phyloP scores from a whole-genome alignment of 192 early-diverging fungal species.

The Umbelopsis vinacea region DNA sequence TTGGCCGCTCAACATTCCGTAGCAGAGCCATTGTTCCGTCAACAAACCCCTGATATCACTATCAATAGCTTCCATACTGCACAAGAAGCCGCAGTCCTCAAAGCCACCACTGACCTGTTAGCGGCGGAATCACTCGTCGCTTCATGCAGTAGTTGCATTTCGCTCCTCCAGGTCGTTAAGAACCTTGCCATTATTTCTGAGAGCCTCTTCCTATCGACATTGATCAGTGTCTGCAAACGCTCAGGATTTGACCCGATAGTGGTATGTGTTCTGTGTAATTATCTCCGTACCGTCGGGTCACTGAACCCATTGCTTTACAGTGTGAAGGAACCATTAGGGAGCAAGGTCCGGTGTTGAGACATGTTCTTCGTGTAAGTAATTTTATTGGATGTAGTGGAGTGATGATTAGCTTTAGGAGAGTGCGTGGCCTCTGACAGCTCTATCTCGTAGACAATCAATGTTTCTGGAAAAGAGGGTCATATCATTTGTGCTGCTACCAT shows the following conservation, averaged over 20 bases:
- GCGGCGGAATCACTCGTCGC: constrained; percentile 23
- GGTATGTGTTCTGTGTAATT: neutral
- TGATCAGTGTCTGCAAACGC: constrained; percentile 11
- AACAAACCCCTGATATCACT: neutral
- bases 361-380: constrained; percentile 41
- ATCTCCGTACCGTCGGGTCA: neutral
- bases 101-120: constrained; percentile 22
- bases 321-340: constrained; percentile 52
- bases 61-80: neutral
- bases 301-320: constrained; percentile 25
- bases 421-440: neutral
- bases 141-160: constrained; percentile 51
- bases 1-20: neutral
- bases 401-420: neutral
- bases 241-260: neutral
- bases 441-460: constrained; percentile 31
- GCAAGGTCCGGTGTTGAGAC: constrained; percentile 50
- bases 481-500: constrained; percentile 47
- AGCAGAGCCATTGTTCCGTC: neutral
- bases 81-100: constrained; percentile 1
- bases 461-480: constrained; percentile 49
- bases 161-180: constrained; percentile 45
- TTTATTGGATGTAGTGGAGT: neutral
- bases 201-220: constrained; percentile 41
- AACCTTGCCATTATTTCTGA: constrained; percentile 49